Base-by-base conservation (phyloP, 1,284 basidiomycete species). In the Irpex rosettiformis region DNA sequence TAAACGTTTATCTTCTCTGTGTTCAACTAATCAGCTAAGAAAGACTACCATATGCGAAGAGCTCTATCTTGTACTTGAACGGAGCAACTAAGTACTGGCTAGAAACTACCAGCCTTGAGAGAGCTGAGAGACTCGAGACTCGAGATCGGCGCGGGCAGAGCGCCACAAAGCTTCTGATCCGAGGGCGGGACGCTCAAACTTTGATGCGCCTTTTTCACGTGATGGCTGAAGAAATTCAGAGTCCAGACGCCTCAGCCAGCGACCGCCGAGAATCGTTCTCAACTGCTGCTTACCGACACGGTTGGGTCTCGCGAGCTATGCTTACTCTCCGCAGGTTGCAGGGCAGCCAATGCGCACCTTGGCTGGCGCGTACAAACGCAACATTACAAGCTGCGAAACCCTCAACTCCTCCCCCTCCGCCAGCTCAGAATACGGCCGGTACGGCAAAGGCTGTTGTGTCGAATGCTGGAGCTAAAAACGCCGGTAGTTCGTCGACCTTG, bases 261-360 rank as follows among this genome's bases (percentile, higher is more conserved):
- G n/a, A 10, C 11, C 48, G 48, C n/a, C n/a, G n/a, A n/a, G 27
- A 18, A 13, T 27, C 13, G 1, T 51, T 28, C 25, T 25, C 24
- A 21, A 21, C 45, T 47, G 18, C 18, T 29, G 48, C 48, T 51
- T 25, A 28, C 11, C 22, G 25, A 25, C 48, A 18, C 18, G 1
- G 48, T 4, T 11, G 25, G 25, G 25, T 1, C 1, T n/a, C 48
- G 27, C 24, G 24, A 51, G 48, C 25, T 28, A 51, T 51, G 48
- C 25, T 51, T 11, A 51, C 48, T 51, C 48, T 51, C n/a, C 48
- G 48, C 10, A 51, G 27, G 25, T 25, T 51, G 48, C 48, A 29
- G 25, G 27, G 22, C 22, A 28, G 48, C n/a, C 21, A 51, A 29
- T 51, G 27, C 22, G 25, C 27, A 25, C 48, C 24, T 0, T 22